Base-by-base conservation (phyloP, 1,284 basidiomycete species). In the Schizopora paradoxa region DNA sequence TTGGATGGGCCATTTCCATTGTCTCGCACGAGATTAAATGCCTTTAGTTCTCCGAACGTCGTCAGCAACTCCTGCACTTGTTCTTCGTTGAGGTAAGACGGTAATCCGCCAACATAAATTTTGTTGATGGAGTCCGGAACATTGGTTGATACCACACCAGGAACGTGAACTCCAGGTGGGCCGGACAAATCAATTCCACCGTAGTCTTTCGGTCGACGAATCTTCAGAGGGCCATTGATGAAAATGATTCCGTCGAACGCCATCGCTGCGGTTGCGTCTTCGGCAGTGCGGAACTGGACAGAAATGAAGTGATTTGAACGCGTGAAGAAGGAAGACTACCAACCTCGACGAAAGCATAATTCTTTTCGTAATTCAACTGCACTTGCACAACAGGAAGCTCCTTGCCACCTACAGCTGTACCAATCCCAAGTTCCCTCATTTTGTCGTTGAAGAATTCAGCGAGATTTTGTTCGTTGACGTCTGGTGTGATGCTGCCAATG, bases 61-160 rank as follows among this genome's bases (percentile, higher is more conserved):
- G 93, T 96, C 51, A 99, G 74, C 29, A 99, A 66, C 65, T 99
- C 96, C 79, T 94, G 91, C 45, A 99, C 94, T 68, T 99, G 94
- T 57, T 97, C 95, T 64, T 97, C 93, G 56, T 89, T 91, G 29
- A 99, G 78, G 65, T 98, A 97, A 14, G 88, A 80, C 13, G 96
- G 96, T 43, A 99, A 70, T 47, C 94, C 95, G 42, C 96, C 96
- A 51, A 99, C 87, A 58, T 97, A 99, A 51, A 99, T 79, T 73
- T 99, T 99, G 78, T 98, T 93, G 61, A 90, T 87, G 29, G 92
- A 92, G 65, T 99, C 96, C 16, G 93, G 92, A 11, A 97, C 92
- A 55, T 91, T 95, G 37, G 91, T 93, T n/a, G 90, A 94, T 28
- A 97, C 88, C 41, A 94, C 86, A 47, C 94, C 92, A 19, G 93